These are phyloP conservation scores for Phytophthora lateralis DNA, from an alignment of 352 stramenopile genomes.

Conservation along the genomic window DNA sequence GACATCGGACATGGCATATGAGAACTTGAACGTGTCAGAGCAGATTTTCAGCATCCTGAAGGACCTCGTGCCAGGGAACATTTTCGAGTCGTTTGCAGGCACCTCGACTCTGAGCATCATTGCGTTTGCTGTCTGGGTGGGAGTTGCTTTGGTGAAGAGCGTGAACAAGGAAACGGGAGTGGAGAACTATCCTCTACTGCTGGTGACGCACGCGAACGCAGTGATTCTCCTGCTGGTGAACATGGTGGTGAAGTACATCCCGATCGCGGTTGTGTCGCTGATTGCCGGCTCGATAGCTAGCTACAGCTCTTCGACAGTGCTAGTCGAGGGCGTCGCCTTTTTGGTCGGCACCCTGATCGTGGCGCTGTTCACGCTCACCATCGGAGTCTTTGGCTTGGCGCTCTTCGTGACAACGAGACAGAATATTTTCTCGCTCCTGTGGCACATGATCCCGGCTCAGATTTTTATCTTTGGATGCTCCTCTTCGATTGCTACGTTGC, in stretches of 20 bases:
- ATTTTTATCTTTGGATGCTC: constrained; percentile 82
- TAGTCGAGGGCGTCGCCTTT: constrained; percentile 59
- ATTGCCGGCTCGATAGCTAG: constrained; percentile 67
- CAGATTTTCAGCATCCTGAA: constrained; percentile 75
- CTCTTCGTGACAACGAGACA: constrained; percentile 61
- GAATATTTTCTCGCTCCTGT: constrained; percentile 75
- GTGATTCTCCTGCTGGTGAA: constrained; percentile 78
- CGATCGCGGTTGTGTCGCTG: constrained; percentile 75
- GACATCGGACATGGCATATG: constrained; percentile 39
- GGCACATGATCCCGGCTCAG: constrained; percentile 70
- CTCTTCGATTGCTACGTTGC: constrained; percentile 82
- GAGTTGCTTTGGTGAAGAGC: constrained; percentile 66
- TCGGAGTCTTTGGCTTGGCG: constrained; percentile 57
- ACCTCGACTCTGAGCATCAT: constrained; percentile 73
- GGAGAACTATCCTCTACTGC: constrained; percentile 70
- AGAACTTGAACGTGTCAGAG: constrained; percentile 61
- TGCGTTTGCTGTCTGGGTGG: constrained; percentile 73
- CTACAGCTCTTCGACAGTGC: constrained; percentile 48
- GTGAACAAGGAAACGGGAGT: constrained; percentile 51
- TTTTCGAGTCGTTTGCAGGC: constrained; percentile 63
- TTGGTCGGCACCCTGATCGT: constrained; percentile 52
- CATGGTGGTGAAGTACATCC: constrained; percentile 67
- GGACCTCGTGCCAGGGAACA: constrained; percentile 72
- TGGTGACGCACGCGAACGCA: constrained; percentile 70
- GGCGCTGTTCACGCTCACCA: constrained; percentile 50